Percentiles rank a stretch among this genome's conserved stretches.
These are phyloP conservation scores for Dothideomycetes sp. DNA, from an alignment of 2,329 filamentous ascomycete species.

Conservation along the genomic window DNA sequence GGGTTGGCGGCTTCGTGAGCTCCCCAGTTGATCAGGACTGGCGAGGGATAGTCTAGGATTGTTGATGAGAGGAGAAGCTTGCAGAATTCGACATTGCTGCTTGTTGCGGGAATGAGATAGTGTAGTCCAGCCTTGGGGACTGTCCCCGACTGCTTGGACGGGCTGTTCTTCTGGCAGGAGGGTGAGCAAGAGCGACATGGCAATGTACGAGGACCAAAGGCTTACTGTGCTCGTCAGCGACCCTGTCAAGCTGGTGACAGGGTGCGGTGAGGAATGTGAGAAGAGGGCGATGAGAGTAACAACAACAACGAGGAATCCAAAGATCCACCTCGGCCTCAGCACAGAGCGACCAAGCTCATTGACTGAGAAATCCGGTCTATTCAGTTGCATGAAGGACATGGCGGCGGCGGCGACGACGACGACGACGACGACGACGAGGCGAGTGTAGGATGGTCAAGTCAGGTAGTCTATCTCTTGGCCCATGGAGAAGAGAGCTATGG, in stretches of 20 bases:
- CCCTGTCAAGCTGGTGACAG: background rate
- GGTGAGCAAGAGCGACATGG: background rate
- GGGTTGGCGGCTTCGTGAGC: constrained; percentile 24
- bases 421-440: too few relatives aligned
- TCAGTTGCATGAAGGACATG: background rate
- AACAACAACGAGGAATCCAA: constrained; percentile 4
- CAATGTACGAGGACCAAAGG: background rate
- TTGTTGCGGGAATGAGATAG: constrained; percentile 44
- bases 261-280: constrained; percentile 1
- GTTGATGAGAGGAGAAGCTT: constrained; percentile 49
- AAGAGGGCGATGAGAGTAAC: constrained; percentile 10
- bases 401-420: background rate
- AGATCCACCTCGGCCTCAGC: constrained; percentile 7
- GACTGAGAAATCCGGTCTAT: constrained; percentile 3
- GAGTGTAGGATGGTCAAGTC: too few relatives aligned
- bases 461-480: too few relatives aligned
- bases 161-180: background rate
- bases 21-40: constrained; percentile 43
- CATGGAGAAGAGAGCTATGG: too few relatives aligned
- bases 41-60: constrained; percentile 50
- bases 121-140: constrained; percentile 37
- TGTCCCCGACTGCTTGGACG: too few relatives aligned
- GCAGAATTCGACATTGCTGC: constrained; percentile 45
- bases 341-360: constrained; percentile 5
- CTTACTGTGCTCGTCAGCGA: constrained; percentile 3